phyloP scores from a whole-genome alignment of 192 early-diverging fungal genomes.

The Coemansia sp. region DNA sequence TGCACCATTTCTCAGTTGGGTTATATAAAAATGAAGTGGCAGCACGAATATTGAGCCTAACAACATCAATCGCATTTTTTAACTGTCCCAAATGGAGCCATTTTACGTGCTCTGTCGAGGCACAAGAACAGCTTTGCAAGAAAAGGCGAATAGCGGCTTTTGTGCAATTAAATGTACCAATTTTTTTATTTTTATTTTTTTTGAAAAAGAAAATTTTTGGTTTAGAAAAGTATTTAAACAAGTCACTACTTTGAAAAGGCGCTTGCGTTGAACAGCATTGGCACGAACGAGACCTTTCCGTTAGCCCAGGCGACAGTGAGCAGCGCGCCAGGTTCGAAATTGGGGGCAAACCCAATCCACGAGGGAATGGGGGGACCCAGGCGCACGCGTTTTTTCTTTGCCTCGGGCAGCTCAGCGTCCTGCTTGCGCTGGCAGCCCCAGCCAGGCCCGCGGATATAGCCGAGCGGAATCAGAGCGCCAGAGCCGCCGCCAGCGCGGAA shows the following conservation, averaged over 20 bases:
- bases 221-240: too few relatives aligned
- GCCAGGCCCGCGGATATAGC: slow-evolving; percentile 54
- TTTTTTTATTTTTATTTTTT: too few relatives aligned
- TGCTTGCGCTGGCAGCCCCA: slow-evolving; percentile 38
- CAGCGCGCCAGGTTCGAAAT: slow-evolving; percentile 49
- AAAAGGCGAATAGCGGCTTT: too few relatives aligned
- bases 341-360: slow-evolving; percentile 52
- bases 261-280: slow-evolving; percentile 34
- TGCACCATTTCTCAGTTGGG: too few relatives aligned
- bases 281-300: slow-evolving; percentile 54
- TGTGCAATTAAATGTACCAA: too few relatives aligned
- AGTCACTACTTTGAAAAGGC: slow-evolving; percentile 11
- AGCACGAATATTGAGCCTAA: too few relatives aligned
- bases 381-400: slow-evolving; percentile 43
- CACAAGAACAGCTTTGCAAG: too few relatives aligned
- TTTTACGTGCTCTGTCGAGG: too few relatives aligned
- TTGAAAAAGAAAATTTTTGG: too few relatives aligned
- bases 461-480: slow-evolving; percentile 45
- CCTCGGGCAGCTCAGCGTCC: not conserved
- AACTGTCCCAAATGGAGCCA: too few relatives aligned
- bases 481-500: slow-evolving; percentile 49
- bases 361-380: slow-evolving; percentile 43
- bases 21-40: too few relatives aligned
- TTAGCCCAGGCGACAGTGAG: slow-evolving; percentile 58
- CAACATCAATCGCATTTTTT: too few relatives aligned